phyloP scores from a whole-genome alignment of 2,329 filamentous ascomycete species.

The Aspergillus fijiensis region DNA sequence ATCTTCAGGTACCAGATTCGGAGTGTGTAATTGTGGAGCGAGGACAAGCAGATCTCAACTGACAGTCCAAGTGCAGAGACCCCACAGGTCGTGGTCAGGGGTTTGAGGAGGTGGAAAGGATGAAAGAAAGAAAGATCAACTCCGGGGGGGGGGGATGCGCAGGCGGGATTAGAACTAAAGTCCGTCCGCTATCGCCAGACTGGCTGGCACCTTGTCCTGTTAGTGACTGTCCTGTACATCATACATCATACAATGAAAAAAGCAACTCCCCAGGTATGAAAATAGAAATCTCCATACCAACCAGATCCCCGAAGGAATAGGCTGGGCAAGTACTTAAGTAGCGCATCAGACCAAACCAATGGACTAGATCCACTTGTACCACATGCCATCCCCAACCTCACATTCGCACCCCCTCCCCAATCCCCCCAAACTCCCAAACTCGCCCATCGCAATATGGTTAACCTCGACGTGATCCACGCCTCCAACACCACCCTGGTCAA shows the following conservation, averaged over 20 bases:
- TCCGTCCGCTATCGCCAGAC: not conserved
- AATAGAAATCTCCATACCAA: not conserved
- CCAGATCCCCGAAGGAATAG: not conserved
- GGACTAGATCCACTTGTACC: too few species aligned
- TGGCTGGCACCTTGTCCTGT: not conserved
- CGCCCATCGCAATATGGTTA: not conserved
- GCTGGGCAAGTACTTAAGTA: not conserved
- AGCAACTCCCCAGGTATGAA: too few species aligned
- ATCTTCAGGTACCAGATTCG: not conserved
- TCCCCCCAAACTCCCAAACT: not conserved
- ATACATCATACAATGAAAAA: too few species aligned
- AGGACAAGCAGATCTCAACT: not conserved
- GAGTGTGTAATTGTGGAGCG: not conserved
- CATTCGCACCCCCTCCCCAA: not conserved
- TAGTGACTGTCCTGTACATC: too few species aligned
- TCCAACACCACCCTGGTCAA: constrained; percentile 1
- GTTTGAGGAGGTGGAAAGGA: too few species aligned
- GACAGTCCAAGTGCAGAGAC: not conserved
- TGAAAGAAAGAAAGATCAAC: not conserved
- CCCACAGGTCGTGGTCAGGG: too few species aligned
- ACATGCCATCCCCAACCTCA: not conserved
- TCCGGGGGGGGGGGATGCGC: not conserved
- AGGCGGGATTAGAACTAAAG: not conserved
- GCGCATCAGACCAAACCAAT: not conserved
- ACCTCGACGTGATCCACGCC: not conserved